Base-by-base conservation (phyloP, 257 asterid species). In the Solanum appendiculatum region DNA sequence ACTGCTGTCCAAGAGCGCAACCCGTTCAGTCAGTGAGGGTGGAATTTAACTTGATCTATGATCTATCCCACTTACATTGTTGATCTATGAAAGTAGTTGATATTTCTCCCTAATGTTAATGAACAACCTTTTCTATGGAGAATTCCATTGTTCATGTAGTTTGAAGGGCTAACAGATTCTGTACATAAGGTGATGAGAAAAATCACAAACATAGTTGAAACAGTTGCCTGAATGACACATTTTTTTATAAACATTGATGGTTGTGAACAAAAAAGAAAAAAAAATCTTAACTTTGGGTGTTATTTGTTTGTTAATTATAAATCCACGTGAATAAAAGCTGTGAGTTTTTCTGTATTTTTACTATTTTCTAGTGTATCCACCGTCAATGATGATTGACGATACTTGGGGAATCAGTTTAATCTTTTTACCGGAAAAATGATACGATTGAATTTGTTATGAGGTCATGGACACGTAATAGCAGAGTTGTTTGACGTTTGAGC, bases 1-100 rank as follows among this genome's bases (percentile, higher is more conserved):
- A 29, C 89, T 97, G 31, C 95, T 97, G 78, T 94, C 98, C 88
- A 94, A 93, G 93, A 95, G 95, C 13, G 88, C 92, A 23, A 88
- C 94, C 74, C 91, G 69, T 82, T 66, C 77, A 83, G 86, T 74
- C 1, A 88, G 78, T 54, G 88, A 90, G 82, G 92, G 86, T 63
- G 91, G 89, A 88, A 31, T 86, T 18, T 87, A 86, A 85, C 66
- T 12, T 51, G n/a, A 54, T 11, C 63, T 54, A n/a, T n/a, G 80
- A 64, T 63, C 27, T 42, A 63, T 87, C 46, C 87, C 84, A 86
- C 51, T 54, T 73, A 39, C 73, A n/a, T n/a, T n/a, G n/a, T n/a
- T n/a, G n/a, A n/a, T n/a, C n/a, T n/a, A n/a, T 18, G 85, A 46
- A 16, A 29, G 34, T 48, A 44, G 42, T 80, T 80, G 85, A 46